Percentiles rank a stretch among this genome's conserved stretches.
phyloP scores from a whole-genome alignment of 345 rosid species.

The Dipteronia dyeriana region DNA sequence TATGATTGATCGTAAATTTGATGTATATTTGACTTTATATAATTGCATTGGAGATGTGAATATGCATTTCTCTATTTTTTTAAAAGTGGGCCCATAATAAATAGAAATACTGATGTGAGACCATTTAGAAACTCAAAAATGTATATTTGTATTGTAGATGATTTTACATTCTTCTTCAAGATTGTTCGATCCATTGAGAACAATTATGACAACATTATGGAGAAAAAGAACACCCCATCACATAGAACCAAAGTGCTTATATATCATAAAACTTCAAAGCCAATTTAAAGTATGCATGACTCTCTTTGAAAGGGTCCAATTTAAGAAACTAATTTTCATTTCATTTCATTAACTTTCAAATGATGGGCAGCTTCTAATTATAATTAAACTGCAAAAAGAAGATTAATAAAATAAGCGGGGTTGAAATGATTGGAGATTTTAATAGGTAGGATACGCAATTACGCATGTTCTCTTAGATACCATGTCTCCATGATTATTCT shows the following conservation, averaged over 20 bases:
- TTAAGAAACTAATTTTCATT: not conserved
- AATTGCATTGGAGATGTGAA: too few species aligned
- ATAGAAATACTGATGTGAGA: too few species aligned
- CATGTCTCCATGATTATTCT: conserved; percentile 35
- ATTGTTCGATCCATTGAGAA: not conserved
- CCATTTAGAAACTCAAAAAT: too few species aligned
- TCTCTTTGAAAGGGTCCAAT: not conserved
- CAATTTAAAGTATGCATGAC: not conserved
- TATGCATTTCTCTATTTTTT: too few species aligned
- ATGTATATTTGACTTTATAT: too few species aligned
- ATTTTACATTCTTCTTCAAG: too few species aligned
- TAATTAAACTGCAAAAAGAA: conserved; percentile 15
- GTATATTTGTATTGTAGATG: too few species aligned
- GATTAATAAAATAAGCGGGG: conserved; percentile 3
- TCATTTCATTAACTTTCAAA: conserved; percentile 7
- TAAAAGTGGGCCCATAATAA: too few species aligned
- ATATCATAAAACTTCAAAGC: not conserved
- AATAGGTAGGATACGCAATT: conserved; percentile 44
- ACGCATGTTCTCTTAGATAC: conserved; percentile 56
- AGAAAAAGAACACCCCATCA: not conserved
- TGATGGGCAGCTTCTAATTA: conserved; percentile 14
- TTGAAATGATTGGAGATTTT: conserved; percentile 36
- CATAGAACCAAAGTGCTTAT: not conserved
- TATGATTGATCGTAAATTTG: too few species aligned
- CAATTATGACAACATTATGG: not conserved